A percentile compares a stretch with the other conserved stretches of the same genome.
These are phyloP conservation scores for Purpureocillium takamizusanense DNA, from an alignment of 2,329 filamentous ascomycete genomes.

Conservation along the genomic window DNA sequence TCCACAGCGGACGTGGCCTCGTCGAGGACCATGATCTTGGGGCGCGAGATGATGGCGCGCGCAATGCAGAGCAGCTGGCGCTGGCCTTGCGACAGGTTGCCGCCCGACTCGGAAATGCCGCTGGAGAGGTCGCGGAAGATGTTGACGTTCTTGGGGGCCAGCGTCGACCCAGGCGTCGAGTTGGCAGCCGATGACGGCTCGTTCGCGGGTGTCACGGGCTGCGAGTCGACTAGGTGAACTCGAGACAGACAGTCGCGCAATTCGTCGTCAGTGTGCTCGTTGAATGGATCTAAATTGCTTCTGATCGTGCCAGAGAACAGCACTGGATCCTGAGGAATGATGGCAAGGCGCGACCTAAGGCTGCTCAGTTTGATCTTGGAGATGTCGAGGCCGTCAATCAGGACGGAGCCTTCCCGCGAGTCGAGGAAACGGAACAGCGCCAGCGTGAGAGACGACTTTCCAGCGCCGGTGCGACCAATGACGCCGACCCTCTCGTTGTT, in stretches of 20 bases:
- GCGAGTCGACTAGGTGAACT: constrained; percentile 54
- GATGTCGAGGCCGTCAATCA: constrained; percentile 68
- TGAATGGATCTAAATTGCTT: constrained; percentile 69
- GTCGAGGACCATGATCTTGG: constrained; percentile 72
- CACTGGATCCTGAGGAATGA: constrained; percentile 77
- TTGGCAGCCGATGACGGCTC: constrained; percentile 26
- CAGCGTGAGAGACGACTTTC: constrained; percentile 67
- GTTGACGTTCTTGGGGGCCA: constrained; percentile 46
- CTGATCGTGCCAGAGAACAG: constrained; percentile 73
- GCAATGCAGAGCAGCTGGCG: constrained; percentile 68
- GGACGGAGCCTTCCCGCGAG: constrained; percentile 53
- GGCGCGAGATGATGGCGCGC: constrained; percentile 60
- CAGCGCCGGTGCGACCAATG: constrained; percentile 68
- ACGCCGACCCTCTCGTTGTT: constrained; percentile 66
- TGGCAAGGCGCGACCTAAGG: constrained; percentile 64
- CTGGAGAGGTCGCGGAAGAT: constrained; percentile 55
- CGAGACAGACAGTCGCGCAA: constrained; percentile 60
- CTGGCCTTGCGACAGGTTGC: constrained; percentile 69
- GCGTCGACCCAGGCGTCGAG: constrained; percentile 20
- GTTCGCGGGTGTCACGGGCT: constrained; percentile 26
- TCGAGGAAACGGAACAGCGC: constrained; percentile 73
- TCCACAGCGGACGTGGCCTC: constrained; percentile 74
- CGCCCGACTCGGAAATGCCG: constrained; percentile 60
- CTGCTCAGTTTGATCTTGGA: constrained; percentile 61
- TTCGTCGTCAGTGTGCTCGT: constrained; percentile 58